Evolutionary conservation across 148 eudicot species (phyloP).

Genomic region (Fallopia convolvulus): DNA sequence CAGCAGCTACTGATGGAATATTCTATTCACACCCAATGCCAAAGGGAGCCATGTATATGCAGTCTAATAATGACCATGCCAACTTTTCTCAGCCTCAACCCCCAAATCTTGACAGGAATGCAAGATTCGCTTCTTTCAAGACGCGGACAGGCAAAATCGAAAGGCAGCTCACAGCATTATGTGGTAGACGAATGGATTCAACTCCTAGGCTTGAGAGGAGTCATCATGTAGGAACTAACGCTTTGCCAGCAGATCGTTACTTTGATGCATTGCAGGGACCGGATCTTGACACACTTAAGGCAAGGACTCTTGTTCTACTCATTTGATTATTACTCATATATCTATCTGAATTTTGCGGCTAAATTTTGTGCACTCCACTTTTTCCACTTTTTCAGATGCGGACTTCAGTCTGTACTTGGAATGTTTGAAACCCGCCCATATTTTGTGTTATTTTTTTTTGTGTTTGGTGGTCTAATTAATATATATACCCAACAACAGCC

Average conservation of each 20-base stretch:
- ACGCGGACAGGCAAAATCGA: slow-evolving; percentile 1
- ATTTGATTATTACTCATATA: too few relatives aligned
- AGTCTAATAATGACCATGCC: slow-evolving; percentile 9
- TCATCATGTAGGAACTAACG: neutral
- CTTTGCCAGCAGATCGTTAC: slow-evolving; percentile 14
- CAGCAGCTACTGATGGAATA: slow-evolving; percentile 8
- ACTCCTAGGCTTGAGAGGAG: slow-evolving; percentile 17
- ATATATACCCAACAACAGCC: slow-evolving; percentile 28
- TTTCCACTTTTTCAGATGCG: too few relatives aligned
- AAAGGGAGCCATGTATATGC: slow-evolving; percentile 19
- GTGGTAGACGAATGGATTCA: neutral
- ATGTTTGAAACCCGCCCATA: too few relatives aligned
- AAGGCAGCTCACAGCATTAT: neutral
- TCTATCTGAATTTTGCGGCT: too few relatives aligned
- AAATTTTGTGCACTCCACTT: too few relatives aligned
- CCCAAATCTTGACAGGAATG: neutral
- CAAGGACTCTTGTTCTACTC: neutral
- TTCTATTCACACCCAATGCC: slow-evolving; percentile 66
- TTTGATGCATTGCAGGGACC: slow-evolving; percentile 16
- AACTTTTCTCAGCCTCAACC: neutral
- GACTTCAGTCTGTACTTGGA: too few relatives aligned
- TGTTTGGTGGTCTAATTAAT: too few relatives aligned
- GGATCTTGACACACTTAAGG: slow-evolving; percentile 13
- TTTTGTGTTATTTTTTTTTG: too few relatives aligned
- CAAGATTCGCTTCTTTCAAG: slow-evolving; percentile 8